phyloP scores from a whole-genome alignment of 768 basidiomycete species.

The Sarcodon sp. region DNA sequence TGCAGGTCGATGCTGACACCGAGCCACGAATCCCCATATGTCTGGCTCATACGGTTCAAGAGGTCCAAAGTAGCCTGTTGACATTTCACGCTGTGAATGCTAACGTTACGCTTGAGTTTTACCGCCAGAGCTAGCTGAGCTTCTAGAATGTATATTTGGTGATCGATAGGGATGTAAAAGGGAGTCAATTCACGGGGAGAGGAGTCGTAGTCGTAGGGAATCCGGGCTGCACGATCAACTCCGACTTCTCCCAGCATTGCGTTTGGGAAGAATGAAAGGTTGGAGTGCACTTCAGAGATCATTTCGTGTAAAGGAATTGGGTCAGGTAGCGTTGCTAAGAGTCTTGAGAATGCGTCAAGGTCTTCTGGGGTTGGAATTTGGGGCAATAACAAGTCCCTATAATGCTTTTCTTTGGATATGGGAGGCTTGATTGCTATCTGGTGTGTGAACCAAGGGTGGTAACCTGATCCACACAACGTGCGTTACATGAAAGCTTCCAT shows the following conservation, averaged over 20 bases:
- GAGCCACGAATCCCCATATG: slow-evolving; percentile 44
- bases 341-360: slow-evolving; percentile 31
- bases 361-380: slow-evolving; percentile 13
- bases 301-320: slow-evolving; percentile 53
- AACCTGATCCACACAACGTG: slow-evolving; percentile 33
- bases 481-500: slow-evolving; percentile 13
- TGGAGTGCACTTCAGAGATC: slow-evolving; percentile 41
- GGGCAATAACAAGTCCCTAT: slow-evolving; percentile 52
- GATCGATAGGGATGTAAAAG: slow-evolving; percentile 67
- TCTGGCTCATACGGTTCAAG: slow-evolving; percentile 42
- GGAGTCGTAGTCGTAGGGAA: slow-evolving; percentile 37
- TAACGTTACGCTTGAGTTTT: slow-evolving; percentile 64
- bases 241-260: slow-evolving; percentile 94
- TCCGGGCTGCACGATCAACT: slow-evolving; percentile 68
- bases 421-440: slow-evolving; percentile 38
- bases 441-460: slow-evolving; percentile 93
- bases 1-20: slow-evolving; percentile 80
- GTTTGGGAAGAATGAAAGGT: slow-evolving; percentile 46
- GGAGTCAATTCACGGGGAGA: slow-evolving; percentile 47
- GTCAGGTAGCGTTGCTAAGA: slow-evolving; percentile 59
- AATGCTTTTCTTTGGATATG: slow-evolving; percentile 60
- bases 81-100: slow-evolving; percentile 79
- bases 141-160: slow-evolving; percentile 74
- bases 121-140: slow-evolving; percentile 81
- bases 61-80: slow-evolving; percentile 57